Conservation (phyloP, 1,284 basidiomycete species). For the Bondarzewia mesenterica region DNA sequence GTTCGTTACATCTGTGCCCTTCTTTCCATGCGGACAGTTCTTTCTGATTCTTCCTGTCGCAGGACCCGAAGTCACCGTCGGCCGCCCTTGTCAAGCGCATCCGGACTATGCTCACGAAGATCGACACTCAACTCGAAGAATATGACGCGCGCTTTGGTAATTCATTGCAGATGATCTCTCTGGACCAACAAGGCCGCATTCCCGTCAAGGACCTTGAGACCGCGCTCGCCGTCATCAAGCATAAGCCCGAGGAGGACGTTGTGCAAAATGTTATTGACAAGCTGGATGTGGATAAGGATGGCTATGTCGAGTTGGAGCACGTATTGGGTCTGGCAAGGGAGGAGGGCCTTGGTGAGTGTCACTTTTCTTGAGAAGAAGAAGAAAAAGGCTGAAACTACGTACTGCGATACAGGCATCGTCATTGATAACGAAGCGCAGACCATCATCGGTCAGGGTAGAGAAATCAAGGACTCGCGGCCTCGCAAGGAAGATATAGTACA, state of each 20-base stretch:
- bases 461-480: constrained; percentile 70
- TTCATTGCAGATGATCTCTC: constrained; percentile 90
- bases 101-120: constrained; percentile 91
- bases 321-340: constrained; percentile 73
- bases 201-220: constrained; percentile 86
- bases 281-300: constrained; percentile 94
- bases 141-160: constrained; percentile 90
- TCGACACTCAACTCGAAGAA: constrained; percentile 88
- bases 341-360: constrained; percentile 60
- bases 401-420: constrained; percentile 43
- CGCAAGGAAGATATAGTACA: constrained; percentile 85
- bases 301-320: constrained; percentile 85
- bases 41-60: constrained; percentile 6
- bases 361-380: not conserved
- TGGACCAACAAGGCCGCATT: constrained; percentile 88
- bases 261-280: constrained; percentile 87
- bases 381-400: no score
- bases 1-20: constrained; percentile 26
- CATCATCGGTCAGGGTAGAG: constrained; percentile 66
- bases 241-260: constrained; percentile 87
- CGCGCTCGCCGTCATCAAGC: constrained; percentile 90
- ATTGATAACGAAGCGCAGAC: constrained; percentile 68
- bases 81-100: constrained; percentile 90
- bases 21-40: not conserved
- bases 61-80: constrained; percentile 74